phyloP scores from a whole-genome alignment of 163 green algal genomes.

The Dunaliella salina region DNA sequence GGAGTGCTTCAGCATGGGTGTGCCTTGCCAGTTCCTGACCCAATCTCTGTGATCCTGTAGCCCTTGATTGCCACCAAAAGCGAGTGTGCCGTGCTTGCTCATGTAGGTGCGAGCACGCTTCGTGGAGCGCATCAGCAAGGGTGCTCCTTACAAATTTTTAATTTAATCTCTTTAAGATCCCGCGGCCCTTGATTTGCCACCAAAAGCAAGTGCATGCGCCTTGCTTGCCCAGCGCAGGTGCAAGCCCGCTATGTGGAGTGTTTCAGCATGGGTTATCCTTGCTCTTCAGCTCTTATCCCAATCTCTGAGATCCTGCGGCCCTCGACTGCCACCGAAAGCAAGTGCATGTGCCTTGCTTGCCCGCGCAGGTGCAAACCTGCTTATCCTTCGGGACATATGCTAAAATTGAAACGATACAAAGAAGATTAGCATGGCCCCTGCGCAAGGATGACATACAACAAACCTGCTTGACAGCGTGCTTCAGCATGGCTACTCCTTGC shows the following conservation, averaged over 20 bases:
- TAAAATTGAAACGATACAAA: too few species aligned
- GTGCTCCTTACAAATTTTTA: conserved; percentile 69
- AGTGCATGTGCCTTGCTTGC: not conserved
- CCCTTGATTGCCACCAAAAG: too few species aligned
- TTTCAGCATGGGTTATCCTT: conserved; percentile 85
- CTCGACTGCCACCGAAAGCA: not conserved
- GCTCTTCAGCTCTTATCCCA: conserved; percentile 57
- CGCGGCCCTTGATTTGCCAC: not conserved
- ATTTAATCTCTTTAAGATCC: conserved; percentile 30
- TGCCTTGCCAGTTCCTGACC: too few species aligned
- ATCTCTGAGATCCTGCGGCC: not conserved
- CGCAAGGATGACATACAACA: too few species aligned
- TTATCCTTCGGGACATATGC: too few species aligned
- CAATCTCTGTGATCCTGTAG: too few species aligned
- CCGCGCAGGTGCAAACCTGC: conserved; percentile 36
- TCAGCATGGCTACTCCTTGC: conserved; percentile 83
- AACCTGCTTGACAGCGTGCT: too few species aligned
- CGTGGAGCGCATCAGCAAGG: conserved; percentile 86
- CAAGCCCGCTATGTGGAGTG: conserved; percentile 68
- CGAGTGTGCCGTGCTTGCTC: not conserved
- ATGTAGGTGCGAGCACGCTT: conserved; percentile 49
- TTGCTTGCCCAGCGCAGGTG: conserved; percentile 39
- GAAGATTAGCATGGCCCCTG: too few species aligned
- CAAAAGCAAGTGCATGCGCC: not conserved
- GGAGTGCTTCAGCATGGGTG: conserved; percentile 86